Conservation (phyloP, 805 yeast genomes). For the Suhomyces tanzawaensis region DNA sequence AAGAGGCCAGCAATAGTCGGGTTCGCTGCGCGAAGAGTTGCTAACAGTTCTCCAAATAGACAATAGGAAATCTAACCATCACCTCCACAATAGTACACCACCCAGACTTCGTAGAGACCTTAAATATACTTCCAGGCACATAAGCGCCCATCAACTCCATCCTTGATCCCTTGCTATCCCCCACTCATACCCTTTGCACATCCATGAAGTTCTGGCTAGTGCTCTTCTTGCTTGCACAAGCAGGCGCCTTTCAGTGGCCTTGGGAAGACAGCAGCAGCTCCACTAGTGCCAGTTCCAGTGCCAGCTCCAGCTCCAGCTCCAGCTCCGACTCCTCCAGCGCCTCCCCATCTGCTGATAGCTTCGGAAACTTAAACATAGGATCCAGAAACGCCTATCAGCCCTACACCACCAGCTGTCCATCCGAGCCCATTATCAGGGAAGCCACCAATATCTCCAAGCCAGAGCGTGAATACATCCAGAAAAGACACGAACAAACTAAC, state of each 20-base stretch:
- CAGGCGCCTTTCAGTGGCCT: slow-evolving; percentile 19
- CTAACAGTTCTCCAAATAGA: too few species aligned
- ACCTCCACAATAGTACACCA: too few species aligned
- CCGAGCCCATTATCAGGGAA: slow-evolving; percentile 21
- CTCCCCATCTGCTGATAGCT: background rate
- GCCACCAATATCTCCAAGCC: slow-evolving; percentile 22
- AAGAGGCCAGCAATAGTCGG: too few species aligned
- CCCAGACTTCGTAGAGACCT: too few species aligned
- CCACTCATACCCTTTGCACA: too few species aligned
- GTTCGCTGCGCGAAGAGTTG: too few species aligned
- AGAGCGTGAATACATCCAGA: slow-evolving; percentile 26
- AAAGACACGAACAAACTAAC: slow-evolving; percentile 30
- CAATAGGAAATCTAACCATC: too few species aligned
- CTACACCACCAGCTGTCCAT: slow-evolving; percentile 29
- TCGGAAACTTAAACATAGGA: background rate
- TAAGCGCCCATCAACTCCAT: too few species aligned
- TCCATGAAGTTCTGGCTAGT: background rate
- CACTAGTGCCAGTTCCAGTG: slow-evolving; percentile 1
- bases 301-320: slow-evolving; percentile 9
- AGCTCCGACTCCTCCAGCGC: background rate
- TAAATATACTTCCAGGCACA: too few species aligned
- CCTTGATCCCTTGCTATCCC: too few species aligned
- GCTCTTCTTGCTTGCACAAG: background rate
- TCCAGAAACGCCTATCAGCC: slow-evolving; percentile 28
- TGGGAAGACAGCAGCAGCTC: slow-evolving; percentile 15